Conservation (phyloP, 1,139 yeast species). For the Diutina scorzettiae region DNA sequence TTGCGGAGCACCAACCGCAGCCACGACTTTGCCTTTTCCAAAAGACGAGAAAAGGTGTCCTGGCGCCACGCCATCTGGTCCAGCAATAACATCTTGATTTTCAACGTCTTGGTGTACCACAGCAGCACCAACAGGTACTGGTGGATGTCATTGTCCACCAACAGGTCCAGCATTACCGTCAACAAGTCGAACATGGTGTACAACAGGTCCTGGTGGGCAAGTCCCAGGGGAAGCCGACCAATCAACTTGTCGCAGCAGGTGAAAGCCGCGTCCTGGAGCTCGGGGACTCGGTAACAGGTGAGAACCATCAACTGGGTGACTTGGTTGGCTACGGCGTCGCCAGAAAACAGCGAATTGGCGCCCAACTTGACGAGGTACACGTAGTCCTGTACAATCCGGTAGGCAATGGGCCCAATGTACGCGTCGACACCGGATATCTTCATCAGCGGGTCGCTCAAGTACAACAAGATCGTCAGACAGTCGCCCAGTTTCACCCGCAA, state of each 20-base stretch:
- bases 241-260: conserved; percentile 67
- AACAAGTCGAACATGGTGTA: conserved; percentile 74
- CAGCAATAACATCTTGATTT: conserved; percentile 52
- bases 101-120: conserved; percentile 47
- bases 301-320: conserved; percentile 54
- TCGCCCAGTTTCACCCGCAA: conserved; percentile 73
- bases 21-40: conserved; percentile 58
- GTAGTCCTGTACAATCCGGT: conserved; percentile 48
- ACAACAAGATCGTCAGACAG: conserved; percentile 61
- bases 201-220: conserved; percentile 64
- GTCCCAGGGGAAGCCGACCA: conserved; percentile 60
- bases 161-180: conserved; percentile 65
- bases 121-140: conserved; percentile 74
- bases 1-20: conserved; percentile 38
- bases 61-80: conserved; percentile 75
- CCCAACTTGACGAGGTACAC: conserved; percentile 33
- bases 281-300: conserved; percentile 68
- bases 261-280: conserved; percentile 72
- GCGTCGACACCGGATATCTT: conserved; percentile 62
- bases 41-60: conserved; percentile 49
- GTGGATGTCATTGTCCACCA: conserved; percentile 76
- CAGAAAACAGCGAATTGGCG: conserved; percentile 38
- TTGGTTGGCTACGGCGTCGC: conserved; percentile 57
- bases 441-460: conserved; percentile 81
- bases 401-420: conserved; percentile 54